Conservation (phyloP, 257 asterid species). For the Lycium ferocissimum region DNA sequence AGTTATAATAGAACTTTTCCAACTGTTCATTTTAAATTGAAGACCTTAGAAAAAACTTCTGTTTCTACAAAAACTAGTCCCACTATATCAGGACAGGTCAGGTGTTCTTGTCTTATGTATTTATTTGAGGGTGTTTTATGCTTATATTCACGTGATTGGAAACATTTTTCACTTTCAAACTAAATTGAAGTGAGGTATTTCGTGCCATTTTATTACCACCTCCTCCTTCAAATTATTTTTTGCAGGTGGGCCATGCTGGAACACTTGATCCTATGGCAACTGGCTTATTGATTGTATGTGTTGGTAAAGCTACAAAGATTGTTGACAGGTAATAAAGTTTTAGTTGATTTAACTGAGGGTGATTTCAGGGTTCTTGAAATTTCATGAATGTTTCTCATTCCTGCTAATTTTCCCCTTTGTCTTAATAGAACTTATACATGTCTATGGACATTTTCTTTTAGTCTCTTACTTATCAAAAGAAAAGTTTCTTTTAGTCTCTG, state of each 20-base stretch:
- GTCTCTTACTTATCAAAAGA: neutral
- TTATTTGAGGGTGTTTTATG: neutral
- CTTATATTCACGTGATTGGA: neutral
- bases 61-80: neutral
- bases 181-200: neutral
- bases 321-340: conserved; percentile 70
- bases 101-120: neutral
- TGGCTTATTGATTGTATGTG: conserved; percentile 89
- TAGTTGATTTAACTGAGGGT: neutral
- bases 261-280: conserved; percentile 99
- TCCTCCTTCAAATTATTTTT: conserved; percentile 30
- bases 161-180: neutral
- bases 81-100: neutral
- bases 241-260: conserved; percentile 99
- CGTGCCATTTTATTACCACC: neutral
- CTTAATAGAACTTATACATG: neutral
- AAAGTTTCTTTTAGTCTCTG: no score
- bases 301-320: conserved; percentile 94
- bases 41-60: neutral
- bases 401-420: neutral
- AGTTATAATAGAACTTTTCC: neutral
- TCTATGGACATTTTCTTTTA: neutral
- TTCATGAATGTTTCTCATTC: neutral
- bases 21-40: neutral
- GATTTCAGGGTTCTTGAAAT: conserved; percentile 16